Evolutionary conservation across 2,329 filamentous ascomycete species (phyloP).

Genomic region (Ophiostoma angusticollis): DNA sequence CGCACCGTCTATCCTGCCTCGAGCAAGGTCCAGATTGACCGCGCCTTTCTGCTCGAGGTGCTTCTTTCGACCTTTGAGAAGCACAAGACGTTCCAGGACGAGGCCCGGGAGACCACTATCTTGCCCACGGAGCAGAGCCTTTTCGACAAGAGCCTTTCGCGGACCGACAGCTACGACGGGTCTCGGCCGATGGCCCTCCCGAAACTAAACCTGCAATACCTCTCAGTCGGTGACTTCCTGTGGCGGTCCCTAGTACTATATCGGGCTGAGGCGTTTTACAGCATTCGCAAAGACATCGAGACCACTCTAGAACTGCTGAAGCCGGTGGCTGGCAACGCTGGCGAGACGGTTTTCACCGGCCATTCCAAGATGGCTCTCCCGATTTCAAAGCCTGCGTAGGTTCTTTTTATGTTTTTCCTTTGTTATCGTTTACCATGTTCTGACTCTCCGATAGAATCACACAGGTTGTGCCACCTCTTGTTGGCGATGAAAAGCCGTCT

Average conservation of each 20-base stretch:
- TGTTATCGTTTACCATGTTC: not conserved
- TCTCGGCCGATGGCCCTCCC: conserved; percentile 79
- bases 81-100: conserved; percentile 70
- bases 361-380: conserved; percentile 87
- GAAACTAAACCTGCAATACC: conserved; percentile 89
- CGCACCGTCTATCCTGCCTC: conserved; percentile 70
- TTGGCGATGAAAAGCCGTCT: conserved; percentile 74
- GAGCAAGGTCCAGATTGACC: conserved; percentile 48
- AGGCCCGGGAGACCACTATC: conserved; percentile 54
- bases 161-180: conserved; percentile 79
- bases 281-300: conserved; percentile 83
- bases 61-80: conserved; percentile 65
- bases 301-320: conserved; percentile 66
- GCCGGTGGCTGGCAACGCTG: conserved; percentile 50
- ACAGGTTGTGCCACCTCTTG: conserved; percentile 68
- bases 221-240: conserved; percentile 91
- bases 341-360: conserved; percentile 63
- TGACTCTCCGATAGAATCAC: conserved; percentile 55
- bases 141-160: conserved; percentile 65
- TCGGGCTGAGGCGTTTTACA: conserved; percentile 83
- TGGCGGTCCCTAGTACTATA: conserved; percentile 88
- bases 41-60: conserved; percentile 56
- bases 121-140: conserved; percentile 74
- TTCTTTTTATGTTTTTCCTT: conserved; percentile 1
- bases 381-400: conserved; percentile 62